phyloP scores from a whole-genome alignment of 768 basidiomycete species.

The Lactarius hatsudake region DNA sequence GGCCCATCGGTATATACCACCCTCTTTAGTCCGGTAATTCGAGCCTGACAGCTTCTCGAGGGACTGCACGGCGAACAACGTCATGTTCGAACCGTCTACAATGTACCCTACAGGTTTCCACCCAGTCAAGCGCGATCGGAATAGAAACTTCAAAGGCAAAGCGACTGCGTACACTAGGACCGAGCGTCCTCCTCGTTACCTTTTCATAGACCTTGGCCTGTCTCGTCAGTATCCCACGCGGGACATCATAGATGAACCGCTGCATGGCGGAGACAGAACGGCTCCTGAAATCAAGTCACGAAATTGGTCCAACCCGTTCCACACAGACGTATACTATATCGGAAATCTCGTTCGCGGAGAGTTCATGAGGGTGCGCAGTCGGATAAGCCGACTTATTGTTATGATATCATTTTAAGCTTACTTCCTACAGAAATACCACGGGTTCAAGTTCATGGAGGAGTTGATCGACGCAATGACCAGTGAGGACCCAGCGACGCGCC shows the following conservation, averaged over 20 bases:
- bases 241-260: conserved; percentile 31
- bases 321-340: conserved; percentile 38
- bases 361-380: conserved; percentile 32
- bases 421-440: conserved; percentile 26
- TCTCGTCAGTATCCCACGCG: conserved; percentile 31
- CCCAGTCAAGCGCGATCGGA: conserved; percentile 24
- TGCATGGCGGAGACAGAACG: conserved; percentile 43
- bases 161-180: conserved; percentile 31
- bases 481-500: conserved; percentile 31
- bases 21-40: neutral
- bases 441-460: conserved; percentile 30
- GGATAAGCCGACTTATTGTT: neutral
- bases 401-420: neutral
- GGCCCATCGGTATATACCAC: conserved; percentile 34
- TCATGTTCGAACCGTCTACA: conserved; percentile 33
- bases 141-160: conserved; percentile 28
- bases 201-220: conserved; percentile 33
- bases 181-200: conserved; percentile 31
- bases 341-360: conserved; percentile 34
- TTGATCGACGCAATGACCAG: conserved; percentile 33
- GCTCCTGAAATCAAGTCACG: conserved; percentile 34
- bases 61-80: conserved; percentile 25
- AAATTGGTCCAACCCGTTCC: conserved; percentile 34
- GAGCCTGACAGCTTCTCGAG: neutral
- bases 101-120: conserved; percentile 35